These are phyloP conservation scores for Erysimum pusillum DNA, from an alignment of 441 rosid genomes.

Conservation along the genomic window DNA sequence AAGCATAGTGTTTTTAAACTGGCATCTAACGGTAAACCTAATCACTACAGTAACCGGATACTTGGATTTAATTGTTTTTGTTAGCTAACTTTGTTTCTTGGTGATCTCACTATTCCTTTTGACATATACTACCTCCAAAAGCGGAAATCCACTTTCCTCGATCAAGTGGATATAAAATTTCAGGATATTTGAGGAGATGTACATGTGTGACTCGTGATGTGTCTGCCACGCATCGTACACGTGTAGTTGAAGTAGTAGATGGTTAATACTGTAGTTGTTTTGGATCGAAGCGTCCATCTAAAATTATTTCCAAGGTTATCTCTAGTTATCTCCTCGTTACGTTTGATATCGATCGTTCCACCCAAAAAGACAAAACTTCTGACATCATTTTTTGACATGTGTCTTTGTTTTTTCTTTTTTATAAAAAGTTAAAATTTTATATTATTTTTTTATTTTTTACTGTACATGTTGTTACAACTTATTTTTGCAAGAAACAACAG, in stretches of 20 bases:
- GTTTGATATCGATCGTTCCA: slow-evolving; percentile 7
- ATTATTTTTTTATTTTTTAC: too few species aligned
- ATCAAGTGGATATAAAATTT: slow-evolving; percentile 6
- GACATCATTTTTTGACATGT: not conserved
- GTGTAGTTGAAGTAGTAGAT: slow-evolving; percentile 2
- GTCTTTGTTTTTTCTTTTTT: too few species aligned
- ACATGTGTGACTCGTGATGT: slow-evolving; percentile 1
- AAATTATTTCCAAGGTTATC: slow-evolving; percentile 13
- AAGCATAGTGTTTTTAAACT: not conserved
- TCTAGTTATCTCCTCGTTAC: slow-evolving; percentile 20
- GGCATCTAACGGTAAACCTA: not conserved
- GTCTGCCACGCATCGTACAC: slow-evolving; percentile 40
- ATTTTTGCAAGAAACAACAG: too few species aligned
- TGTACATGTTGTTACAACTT: too few species aligned
- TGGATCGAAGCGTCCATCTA: not conserved
- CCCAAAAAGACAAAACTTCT: slow-evolving; percentile 28
- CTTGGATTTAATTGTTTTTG: not conserved
- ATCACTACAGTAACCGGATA: not conserved
- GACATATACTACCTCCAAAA: slow-evolving; percentile 9
- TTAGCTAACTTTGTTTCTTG: not conserved
- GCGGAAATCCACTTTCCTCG: not conserved
- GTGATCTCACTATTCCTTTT: not conserved
- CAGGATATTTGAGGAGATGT: slow-evolving; percentile 6
- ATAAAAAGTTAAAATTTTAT: too few species aligned
- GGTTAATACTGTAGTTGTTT: too few species aligned